Evolutionary conservation across 2,329 filamentous ascomycete species (phyloP), one percentile per base, ranked within the genome.

Genomic region (Paracoccidioides lutzii): DNA sequence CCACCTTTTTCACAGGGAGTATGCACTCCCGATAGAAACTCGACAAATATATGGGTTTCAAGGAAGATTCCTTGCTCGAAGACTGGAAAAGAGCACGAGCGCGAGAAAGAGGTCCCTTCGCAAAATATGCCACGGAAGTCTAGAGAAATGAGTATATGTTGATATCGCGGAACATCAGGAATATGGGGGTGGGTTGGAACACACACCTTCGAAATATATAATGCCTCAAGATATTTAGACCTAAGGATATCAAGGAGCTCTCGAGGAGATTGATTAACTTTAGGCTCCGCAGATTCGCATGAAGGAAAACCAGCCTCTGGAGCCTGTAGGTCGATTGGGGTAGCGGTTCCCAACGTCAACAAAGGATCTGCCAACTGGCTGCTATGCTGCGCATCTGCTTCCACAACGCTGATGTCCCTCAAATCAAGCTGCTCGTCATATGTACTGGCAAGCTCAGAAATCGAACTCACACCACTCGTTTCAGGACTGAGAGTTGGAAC

Each of bases 41-140:
- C 45, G 67, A 60, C 4, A 75, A 62, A 6, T 69, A 66, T 1
- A 55, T 46, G 28, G 65, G 59, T 1, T 60, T 63, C 48, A 58
- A 61, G 5, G 61, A 49, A 10, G 63, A 59, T 32, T 63, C 58
- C 38, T 57, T 48, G n/a, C 60, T 65, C 9, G 63, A 57, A 8
- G 63, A 61, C 55, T 70, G 67, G 37, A 72, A 71, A 52, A 68
- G 67, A 42, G 66, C 69, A 37, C 75, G 71, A 33, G 72, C 75
- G 33, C 75, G 71, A 12, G 74, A 69, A 52, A 77, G 63, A 14
- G 75, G 75, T 4, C 75, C 75, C 65, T 78, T 78, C 40, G 74
- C 74, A 62, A 77, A 78, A 60, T 77, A 78, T 54, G 75, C 75
- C 54, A 78, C 64, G 33, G 74, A 76, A n/a, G 74, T 71, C 67